phyloP scores from a whole-genome alignment of 2,329 filamentous ascomycete genomes.

The Fusarium circinatum region DNA sequence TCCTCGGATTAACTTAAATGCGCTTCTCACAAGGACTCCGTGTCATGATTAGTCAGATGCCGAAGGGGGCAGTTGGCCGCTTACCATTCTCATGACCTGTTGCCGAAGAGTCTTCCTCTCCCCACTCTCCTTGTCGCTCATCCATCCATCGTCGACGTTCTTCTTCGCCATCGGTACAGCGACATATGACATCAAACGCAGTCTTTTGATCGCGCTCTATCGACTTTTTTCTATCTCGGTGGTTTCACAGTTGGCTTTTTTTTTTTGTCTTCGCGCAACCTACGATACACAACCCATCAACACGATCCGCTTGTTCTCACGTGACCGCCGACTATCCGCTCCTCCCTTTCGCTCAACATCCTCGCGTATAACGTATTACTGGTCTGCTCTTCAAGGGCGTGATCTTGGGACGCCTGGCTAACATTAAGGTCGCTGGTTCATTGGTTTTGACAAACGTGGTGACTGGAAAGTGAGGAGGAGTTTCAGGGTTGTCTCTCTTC shows the following conservation, averaged over 20 bases:
- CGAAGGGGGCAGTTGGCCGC: not conserved
- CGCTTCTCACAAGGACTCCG: not conserved
- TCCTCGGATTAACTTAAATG: conserved; percentile 22
- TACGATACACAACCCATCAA: conserved; percentile 5
- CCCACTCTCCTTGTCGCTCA: conserved; percentile 27
- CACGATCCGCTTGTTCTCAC: conserved; percentile 19
- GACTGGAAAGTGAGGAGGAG: conserved; percentile 52
- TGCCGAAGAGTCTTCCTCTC: conserved; percentile 39
- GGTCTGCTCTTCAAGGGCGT: conserved; percentile 40
- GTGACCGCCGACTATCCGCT: conserved; percentile 10
- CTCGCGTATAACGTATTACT: conserved; percentile 24
- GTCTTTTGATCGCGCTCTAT: not conserved
- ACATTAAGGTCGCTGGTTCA: conserved; percentile 46
- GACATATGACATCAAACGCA: conserved; percentile 17
- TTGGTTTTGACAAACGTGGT: conserved; percentile 46
- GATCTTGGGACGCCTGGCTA: conserved; percentile 43
- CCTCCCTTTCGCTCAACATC: conserved; percentile 10
- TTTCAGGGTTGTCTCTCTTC: conserved; percentile 50
- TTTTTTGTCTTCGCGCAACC: not conserved
- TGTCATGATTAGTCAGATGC: conserved; percentile 31
- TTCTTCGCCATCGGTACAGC: conserved; percentile 31
- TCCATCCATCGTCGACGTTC: conserved; percentile 27
- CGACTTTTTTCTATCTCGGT: conserved; percentile 1
- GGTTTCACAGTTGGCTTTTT: not conserved
- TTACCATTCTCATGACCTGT: conserved; percentile 13